phyloP scores from a whole-genome alignment of 2,329 filamentous ascomycete genomes.

The Talaromyces marneffei region DNA sequence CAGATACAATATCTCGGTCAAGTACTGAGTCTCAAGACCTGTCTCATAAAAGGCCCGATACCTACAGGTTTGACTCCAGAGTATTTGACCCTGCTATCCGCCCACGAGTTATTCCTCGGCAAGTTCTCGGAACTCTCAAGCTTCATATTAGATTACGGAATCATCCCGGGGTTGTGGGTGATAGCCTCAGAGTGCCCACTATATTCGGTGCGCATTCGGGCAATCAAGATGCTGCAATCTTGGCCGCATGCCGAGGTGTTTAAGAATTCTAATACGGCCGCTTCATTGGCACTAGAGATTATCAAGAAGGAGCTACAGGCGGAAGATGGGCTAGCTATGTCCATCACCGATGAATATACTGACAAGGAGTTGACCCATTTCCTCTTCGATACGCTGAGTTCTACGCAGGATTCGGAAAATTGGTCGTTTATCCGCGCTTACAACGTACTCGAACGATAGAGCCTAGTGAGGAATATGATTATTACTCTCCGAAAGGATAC shows the following conservation, averaged over 20 bases:
- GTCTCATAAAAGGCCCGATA: not conserved
- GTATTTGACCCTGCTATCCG: not conserved
- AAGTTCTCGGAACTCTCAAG: not conserved
- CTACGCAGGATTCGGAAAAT: not conserved
- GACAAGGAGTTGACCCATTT: not conserved
- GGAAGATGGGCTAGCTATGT: not conserved
- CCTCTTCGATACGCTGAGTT: not conserved
- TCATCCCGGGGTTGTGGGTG: not conserved
- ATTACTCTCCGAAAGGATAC: not conserved
- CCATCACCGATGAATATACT: not conserved
- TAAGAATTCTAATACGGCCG: conserved; percentile 5
- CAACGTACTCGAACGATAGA: not conserved
- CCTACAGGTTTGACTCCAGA: not conserved
- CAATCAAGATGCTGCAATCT: not conserved
- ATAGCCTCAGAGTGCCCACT: not conserved
- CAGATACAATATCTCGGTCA: not conserved
- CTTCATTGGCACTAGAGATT: not conserved
- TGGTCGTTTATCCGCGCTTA: not conserved
- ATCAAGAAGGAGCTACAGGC: not conserved
- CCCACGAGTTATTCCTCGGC: not conserved
- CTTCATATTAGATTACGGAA: conserved; percentile 3
- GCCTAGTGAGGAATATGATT: not conserved
- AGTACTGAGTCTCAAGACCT: not conserved
- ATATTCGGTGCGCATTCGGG: not conserved
- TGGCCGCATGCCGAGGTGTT: conserved; percentile 4